Conservation (phyloP, 345 rosid genomes). For the Noccaea caerulescens region DNA sequence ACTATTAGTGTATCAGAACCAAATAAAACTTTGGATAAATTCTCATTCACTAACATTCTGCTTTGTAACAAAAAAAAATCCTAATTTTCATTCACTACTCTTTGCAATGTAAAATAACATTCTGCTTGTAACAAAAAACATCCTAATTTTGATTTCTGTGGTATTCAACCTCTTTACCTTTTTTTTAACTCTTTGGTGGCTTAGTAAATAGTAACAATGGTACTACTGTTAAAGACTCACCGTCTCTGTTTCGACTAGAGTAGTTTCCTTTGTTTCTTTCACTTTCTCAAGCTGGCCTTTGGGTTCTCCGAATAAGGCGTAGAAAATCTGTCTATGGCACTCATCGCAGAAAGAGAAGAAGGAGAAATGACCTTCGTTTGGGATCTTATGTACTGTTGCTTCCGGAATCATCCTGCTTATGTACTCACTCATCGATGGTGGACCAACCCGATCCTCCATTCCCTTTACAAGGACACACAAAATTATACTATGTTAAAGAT, state of each 20-base stretch:
- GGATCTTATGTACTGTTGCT: conserved; percentile 64
- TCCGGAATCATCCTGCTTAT: conserved; percentile 71
- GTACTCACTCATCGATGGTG: conserved; percentile 70
- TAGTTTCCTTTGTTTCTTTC: conserved; percentile 23
- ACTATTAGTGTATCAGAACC: neutral
- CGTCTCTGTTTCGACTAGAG: conserved; percentile 26
- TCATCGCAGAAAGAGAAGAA: conserved; percentile 78
- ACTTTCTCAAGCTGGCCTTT: conserved; percentile 59
- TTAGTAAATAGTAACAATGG: neutral
- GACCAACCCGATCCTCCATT: conserved; percentile 72
- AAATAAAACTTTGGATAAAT: neutral
- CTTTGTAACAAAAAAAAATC: neutral
- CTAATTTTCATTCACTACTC: conserved; percentile 8
- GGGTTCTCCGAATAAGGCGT: conserved; percentile 70
- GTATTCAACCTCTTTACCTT: conserved; percentile 24
- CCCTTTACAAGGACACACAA: conserved; percentile 54
- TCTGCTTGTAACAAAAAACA: neutral
- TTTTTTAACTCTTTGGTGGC: conserved; percentile 33
- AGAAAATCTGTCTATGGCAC: conserved; percentile 75
- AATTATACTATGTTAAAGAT: conserved; percentile 1
- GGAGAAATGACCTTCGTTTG: conserved; percentile 86
- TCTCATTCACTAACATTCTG: conserved; percentile 9
- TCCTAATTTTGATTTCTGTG: conserved; percentile 25
- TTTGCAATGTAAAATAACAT: conserved; percentile 12
- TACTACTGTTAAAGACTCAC: neutral